Evolutionary conservation across 805 yeast genomes (phyloP), one percentile per base, ranked within the genome.

Genomic region (Monosporozyma siamensis): DNA sequence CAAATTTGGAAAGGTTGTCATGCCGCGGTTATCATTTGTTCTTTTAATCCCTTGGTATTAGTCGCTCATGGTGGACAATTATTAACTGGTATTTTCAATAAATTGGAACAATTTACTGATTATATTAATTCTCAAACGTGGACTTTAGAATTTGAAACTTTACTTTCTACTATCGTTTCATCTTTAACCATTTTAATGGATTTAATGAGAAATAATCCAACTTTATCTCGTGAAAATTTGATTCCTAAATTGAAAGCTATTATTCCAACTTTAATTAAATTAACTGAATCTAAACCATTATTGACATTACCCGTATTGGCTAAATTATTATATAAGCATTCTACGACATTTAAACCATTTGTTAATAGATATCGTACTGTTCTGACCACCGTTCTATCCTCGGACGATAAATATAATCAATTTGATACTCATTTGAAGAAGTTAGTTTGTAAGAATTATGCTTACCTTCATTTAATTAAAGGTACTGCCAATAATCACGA

Each of bases 281-380:
- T 64, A 26, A 52, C 69, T 10, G 58, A 70, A 27, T 65, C 69
- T 7, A 62, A 63, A 15, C 66, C 68, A 15, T 59, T 61, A 39
- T 42, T 52, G 36, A 56, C 67, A 21, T 54, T 75, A 24, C 67
- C 68, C 11, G 56, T 71, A 12, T 54, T 75, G 44, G 63, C 65
- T 46, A 64, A 59, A 25, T 55, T 80, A 21, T 64, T 82, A 26
- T 57, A 62, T 32, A 65, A 72, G 44, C 82, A 86, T 54, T 73
- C 94, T 1, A 83, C 92, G 1, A 82, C 94, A 2, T 84, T 85
- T 56, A 75, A 89, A 59, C 95, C 95, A 11, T 80, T 71, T 63
- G 82, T 81, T 4, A 72, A 77, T 44, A 80, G 78, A 51, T 76
- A 74, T 49, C 77, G 78, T 51, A 59, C 56, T 10, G 71, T 67